Conservation (phyloP, 768 basidiomycete species). For the Tulasnella sp. region DNA sequence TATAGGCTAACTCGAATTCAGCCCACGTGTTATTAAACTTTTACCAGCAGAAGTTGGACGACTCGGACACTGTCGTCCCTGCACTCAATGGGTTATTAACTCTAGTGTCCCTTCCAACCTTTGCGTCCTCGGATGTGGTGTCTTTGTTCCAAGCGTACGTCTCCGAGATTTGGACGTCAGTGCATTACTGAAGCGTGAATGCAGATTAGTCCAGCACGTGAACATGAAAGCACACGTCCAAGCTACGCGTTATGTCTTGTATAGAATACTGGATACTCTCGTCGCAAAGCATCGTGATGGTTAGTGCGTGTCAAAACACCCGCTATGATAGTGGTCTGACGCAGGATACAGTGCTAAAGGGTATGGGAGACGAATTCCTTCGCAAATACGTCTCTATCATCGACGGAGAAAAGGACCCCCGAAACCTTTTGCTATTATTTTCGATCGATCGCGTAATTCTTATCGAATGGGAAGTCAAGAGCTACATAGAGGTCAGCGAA, state of each 20-base stretch:
- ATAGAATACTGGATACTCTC: conserved; percentile 76
- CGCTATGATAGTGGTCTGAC: conserved; percentile 26
- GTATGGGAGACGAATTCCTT: conserved; percentile 72
- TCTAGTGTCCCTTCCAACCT: conserved; percentile 63
- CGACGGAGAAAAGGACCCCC: conserved; percentile 96
- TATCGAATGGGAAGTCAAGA: conserved; percentile 81
- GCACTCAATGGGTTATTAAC: conserved; percentile 75
- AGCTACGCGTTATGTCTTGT: conserved; percentile 78
- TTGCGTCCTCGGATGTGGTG: conserved; percentile 65
- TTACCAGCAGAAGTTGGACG: conserved; percentile 84
- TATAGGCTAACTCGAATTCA: conserved; percentile 43
- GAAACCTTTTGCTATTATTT: conserved; percentile 90
- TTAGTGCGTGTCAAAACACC: conserved; percentile 42
- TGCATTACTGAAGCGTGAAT: conserved; percentile 12
- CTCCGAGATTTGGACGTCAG: conserved; percentile 6
- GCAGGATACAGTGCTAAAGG: conserved; percentile 60
- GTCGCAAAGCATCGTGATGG: conserved; percentile 71
- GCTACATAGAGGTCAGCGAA: conserved; percentile 72
- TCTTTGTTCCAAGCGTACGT: conserved; percentile 66
- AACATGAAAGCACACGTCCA: conserved; percentile 83
- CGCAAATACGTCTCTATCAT: conserved; percentile 75
- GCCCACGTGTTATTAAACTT: conserved; percentile 83
- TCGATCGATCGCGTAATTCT: conserved; percentile 83
- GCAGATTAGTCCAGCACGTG: conserved; percentile 74
- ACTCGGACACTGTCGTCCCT: conserved; percentile 80